Evolutionary conservation across 352 stramenopile genomes (phyloP).

Genomic region (Phytophthora multivora): DNA sequence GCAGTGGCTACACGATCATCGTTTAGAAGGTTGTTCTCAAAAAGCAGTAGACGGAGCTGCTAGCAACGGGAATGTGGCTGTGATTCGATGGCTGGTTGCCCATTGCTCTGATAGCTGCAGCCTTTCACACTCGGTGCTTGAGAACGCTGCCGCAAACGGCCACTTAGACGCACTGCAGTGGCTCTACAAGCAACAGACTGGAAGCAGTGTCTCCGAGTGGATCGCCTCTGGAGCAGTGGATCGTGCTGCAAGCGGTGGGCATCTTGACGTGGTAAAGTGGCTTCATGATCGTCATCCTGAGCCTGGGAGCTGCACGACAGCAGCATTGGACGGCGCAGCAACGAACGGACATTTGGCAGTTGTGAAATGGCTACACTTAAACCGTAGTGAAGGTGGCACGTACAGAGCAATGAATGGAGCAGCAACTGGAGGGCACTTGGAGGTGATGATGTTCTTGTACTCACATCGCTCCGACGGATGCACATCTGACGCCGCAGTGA

Average conservation of each 20-base stretch:
- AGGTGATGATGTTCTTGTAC: slow-evolving; percentile 43
- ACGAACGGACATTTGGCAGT: slow-evolving; percentile 31
- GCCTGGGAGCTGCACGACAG: slow-evolving; percentile 28
- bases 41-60: slow-evolving; percentile 18
- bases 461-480: slow-evolving; percentile 26
- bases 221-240: slow-evolving; percentile 37
- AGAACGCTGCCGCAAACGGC: slow-evolving; percentile 22
- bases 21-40: slow-evolving; percentile 21
- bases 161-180: slow-evolving; percentile 17
- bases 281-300: slow-evolving; percentile 32
- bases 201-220: slow-evolving; percentile 8
- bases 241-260: slow-evolving; percentile 30
- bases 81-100: slow-evolving; percentile 34
- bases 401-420: slow-evolving; percentile 37
- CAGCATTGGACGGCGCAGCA: slow-evolving; percentile 39
- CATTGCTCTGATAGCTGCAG: slow-evolving; percentile 18
- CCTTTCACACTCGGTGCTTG: slow-evolving; percentile 16
- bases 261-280: slow-evolving; percentile 39
- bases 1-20: slow-evolving; percentile 31
- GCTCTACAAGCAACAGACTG: slow-evolving; percentile 15
- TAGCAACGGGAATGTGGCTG: slow-evolving; percentile 5
- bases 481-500: slow-evolving; percentile 30
- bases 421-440: slow-evolving; percentile 35
- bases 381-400: slow-evolving; percentile 33
- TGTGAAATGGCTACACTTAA: slow-evolving; percentile 33